Conservation (phyloP, 306 rosid species). For the Spatholobus suberectus region DNA sequence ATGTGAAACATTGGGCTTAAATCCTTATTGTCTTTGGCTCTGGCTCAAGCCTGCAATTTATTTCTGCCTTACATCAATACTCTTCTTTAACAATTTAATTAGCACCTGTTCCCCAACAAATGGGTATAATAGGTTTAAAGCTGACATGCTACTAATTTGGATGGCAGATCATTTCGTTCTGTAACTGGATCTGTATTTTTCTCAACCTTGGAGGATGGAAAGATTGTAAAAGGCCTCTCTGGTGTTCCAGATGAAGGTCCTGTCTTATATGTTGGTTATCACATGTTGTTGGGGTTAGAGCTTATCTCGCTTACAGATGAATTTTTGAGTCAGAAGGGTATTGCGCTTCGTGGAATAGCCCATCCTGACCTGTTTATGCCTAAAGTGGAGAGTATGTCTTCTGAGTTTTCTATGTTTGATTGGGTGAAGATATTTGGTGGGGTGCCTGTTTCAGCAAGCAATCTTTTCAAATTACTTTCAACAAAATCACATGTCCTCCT, state of each 20-base stretch:
- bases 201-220: conserved; percentile 90
- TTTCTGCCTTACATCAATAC: neutral
- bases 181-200: conserved; percentile 69
- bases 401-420: conserved; percentile 60
- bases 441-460: conserved; percentile 76
- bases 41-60: neutral
- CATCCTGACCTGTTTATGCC: conserved; percentile 68
- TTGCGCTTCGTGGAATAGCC: conserved; percentile 75
- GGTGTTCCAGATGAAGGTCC: conserved; percentile 97
- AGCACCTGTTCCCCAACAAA: neutral
- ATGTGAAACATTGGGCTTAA: neutral
- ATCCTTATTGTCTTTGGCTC: neutral
- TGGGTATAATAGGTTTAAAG: neutral
- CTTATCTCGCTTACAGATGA: conserved; percentile 54
- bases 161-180: conserved; percentile 61
- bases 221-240: conserved; percentile 79
- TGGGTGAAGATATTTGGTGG: conserved; percentile 77
- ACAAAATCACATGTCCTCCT: conserved; percentile 81
- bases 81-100: conserved; percentile 24
- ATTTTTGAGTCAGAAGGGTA: conserved; percentile 72
- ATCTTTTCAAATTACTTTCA: conserved; percentile 71
- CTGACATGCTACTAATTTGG: conserved; percentile 33
- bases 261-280: conserved; percentile 83
- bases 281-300: conserved; percentile 82
- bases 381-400: neutral